Evolutionary conservation across 306 rosid genomes (phyloP), one percentile per base, ranked within the genome.

Genomic region (Inga oerstediana): DNA sequence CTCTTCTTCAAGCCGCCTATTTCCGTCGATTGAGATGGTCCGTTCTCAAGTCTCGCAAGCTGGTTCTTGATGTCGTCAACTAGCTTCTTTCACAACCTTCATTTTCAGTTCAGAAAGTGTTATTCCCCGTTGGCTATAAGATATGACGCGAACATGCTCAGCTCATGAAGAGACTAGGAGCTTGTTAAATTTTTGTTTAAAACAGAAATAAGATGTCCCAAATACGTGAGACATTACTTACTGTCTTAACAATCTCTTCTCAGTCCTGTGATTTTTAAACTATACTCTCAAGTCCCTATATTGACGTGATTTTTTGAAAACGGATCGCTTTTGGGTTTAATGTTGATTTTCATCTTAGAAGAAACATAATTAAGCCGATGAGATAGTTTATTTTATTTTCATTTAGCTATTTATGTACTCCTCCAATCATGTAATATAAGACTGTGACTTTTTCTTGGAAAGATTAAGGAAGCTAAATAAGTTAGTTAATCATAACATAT

Each of bases 1-100:
- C 99, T 22, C 85, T 97, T 43, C 94, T 97, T 79, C 98, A 94
- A 89, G 99, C 99, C 22, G 99, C 89, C 1, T 97, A 97, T 58
- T 97, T 91, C 85, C 93, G 99, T 22, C 98, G 99, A 27, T 84
- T 96, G 85, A 89, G 81, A 88, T 97, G 99, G 99, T 94, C 98
- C 1, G 90, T 91, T 89, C 85, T 92, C 8, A 97, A 97, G 95
- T 97, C 99, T 37, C 98, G 98, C 87, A 97, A 97, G 91, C 90
- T 97, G 90, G 97, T 97, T 85, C 90, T 97, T 62, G 98, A 97
- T 83, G 99, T 94, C 68, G 96, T 97, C 85, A 97, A 97, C 87
- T 92, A 94, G 92, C 80, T 81, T 61, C 81, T 70, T 62, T 76
- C 15, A 45, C 56, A 45, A 58, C 73, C 81, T 86, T 82, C 81